Percentiles rank a stretch among this genome's conserved stretches.
Conservation (phyloP, 164 flowering plant species). For the Magnolia kwangsiensis region DNA sequence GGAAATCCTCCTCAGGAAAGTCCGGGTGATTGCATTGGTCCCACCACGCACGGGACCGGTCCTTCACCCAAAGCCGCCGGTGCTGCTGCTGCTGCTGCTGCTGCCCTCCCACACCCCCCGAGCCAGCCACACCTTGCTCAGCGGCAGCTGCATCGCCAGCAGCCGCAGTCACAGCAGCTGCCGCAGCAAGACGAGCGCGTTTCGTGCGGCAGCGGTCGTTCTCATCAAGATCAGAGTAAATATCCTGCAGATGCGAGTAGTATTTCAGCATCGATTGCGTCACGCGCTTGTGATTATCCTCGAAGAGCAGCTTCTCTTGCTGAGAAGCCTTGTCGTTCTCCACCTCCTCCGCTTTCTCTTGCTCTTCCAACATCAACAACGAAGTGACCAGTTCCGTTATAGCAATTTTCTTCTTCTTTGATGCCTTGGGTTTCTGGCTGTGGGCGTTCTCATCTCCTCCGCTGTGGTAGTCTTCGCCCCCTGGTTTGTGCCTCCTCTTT, state of each 20-base stretch:
- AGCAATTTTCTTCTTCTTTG: constrained; percentile 11
- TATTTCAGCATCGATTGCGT: constrained; percentile 37
- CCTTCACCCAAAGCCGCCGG: constrained; percentile 84
- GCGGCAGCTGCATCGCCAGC: constrained; percentile 8
- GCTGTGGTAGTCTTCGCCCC: neutral
- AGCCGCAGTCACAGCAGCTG: constrained; percentile 5
- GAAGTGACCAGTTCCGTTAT: constrained; percentile 45
- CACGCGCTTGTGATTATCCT: constrained; percentile 30
- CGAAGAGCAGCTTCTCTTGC: constrained; percentile 27
- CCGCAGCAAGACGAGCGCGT: constrained; percentile 26
- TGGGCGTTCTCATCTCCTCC: neutral
- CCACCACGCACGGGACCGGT: constrained; percentile 90
- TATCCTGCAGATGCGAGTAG: constrained; percentile 22
- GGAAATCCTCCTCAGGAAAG: constrained; percentile 68
- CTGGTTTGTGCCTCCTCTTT: neutral
- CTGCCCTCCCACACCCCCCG: neutral
- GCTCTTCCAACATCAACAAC: constrained; percentile 41
- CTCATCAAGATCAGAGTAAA: constrained; percentile 23
- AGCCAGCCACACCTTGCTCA: neutral
- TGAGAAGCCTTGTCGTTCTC: constrained; percentile 12
- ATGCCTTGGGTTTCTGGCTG: neutral
- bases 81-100: constrained; percentile 31
- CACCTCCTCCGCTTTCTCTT: constrained; percentile 35
- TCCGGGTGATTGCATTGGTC: constrained; percentile 53
- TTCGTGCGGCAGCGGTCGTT: constrained; percentile 27